Evolutionary conservation across 805 yeast genomes (phyloP), one percentile per base, ranked within the genome.

Genomic region (Lachancea nothofagi): DNA sequence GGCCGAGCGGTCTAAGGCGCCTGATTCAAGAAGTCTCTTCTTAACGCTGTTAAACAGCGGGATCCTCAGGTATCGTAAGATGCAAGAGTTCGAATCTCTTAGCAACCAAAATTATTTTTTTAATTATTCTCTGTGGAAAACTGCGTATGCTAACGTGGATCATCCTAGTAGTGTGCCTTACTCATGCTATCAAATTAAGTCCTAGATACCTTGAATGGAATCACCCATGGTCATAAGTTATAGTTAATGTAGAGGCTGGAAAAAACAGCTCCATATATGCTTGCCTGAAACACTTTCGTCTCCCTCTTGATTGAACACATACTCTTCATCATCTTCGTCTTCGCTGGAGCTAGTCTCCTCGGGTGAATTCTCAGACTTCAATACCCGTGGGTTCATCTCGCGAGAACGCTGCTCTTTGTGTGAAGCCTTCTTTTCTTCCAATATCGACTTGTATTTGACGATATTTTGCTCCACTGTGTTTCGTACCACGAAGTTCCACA

Each of bases 401-500:
- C 27, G 35, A 7, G 29, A 28, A 15, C 32, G 37, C 19, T 22
- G 31, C 17, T 35, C 18, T 17, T 30, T 23, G 8, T 22, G 23
- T 8, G 23, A 25, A 10, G 37, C 45, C 24, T 48, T 50, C 15
- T 46, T 45, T 10, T 49, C 50, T 22, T 60, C 60, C 15, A 62
- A 33, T 2, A 45, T 41, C 18, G 58, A 48, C 39, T 61, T 62
- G 36, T 61, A 60, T 26, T 46, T 54, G 24, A 86, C 75, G 33
- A 93, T 84, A 32, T 86, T 81, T 55, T 90, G 96, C 59, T 93
- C 98, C 12, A 93, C 95, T 0, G 95, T 78, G 29, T 81, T 79
- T 41, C 74, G 76, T 41, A 89, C 82, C 18, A 83, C 79, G 65
- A 90, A 88, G 75, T 83, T 81, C 96, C 97, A 93, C 1, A 90